Percentiles rank a stretch among this genome's conserved stretches.
Evolutionary conservation across 2,329 filamentous ascomycete species (phyloP).

Genomic region (Hymenoscyphus fructigenus): DNA sequence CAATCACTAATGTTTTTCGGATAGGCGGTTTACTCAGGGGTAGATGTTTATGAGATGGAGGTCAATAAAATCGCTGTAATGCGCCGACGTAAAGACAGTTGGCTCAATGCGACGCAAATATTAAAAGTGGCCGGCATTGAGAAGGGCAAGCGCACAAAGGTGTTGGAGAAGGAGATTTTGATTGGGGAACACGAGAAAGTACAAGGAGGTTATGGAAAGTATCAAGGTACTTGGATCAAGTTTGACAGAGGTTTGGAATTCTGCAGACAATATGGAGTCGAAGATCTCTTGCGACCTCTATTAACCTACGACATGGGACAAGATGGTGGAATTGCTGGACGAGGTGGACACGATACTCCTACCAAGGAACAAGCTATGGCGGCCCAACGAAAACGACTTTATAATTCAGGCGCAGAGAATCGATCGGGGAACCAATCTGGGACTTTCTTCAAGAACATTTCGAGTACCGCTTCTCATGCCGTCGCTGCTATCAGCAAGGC

Average conservation of each 20-base stretch:
- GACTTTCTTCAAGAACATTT: constrained; percentile 97
- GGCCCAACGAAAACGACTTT: constrained; percentile 87
- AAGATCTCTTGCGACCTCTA: constrained; percentile 71
- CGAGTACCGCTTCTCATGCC: constrained; percentile 85
- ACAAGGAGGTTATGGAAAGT: constrained; percentile 97
- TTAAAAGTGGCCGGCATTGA: constrained; percentile 96
- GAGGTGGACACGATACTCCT: constrained; percentile 82
- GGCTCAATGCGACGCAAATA: constrained; percentile 98
- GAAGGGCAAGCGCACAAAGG: constrained; percentile 96
- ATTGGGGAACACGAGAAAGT: constrained; percentile 98
- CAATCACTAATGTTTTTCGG: constrained; percentile 17
- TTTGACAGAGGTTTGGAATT: constrained; percentile 91
- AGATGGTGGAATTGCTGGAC: constrained; percentile 69
- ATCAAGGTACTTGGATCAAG: constrained; percentile 98
- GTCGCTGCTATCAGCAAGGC: constrained; percentile 97
- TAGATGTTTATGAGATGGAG: constrained; percentile 98
- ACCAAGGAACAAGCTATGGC: constrained; percentile 99
- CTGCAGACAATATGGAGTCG: constrained; percentile 76
- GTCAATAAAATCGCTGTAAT: constrained; percentile 92
- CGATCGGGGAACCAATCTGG: constrained; percentile 68
- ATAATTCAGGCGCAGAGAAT: constrained; percentile 71
- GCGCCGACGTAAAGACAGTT: constrained; percentile 91
- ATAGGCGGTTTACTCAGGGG: constrained; percentile 87
- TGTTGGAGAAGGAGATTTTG: constrained; percentile 95
- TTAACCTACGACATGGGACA: constrained; percentile 79